Evolutionary conservation across 345 rosid species (phyloP).

Genomic region (Eucalyptus tenuipes): DNA sequence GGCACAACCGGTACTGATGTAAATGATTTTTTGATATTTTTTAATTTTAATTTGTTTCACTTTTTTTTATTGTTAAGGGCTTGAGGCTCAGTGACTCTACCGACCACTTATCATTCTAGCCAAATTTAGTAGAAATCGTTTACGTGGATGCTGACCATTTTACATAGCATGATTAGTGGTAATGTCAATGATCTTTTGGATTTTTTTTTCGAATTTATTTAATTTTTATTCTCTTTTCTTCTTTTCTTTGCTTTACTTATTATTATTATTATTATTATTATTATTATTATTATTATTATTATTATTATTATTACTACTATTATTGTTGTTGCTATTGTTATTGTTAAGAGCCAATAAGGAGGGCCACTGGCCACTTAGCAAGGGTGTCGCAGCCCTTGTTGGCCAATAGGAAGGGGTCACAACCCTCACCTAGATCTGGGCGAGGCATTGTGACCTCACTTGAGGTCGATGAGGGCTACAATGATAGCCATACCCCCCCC

Average conservation of each 20-base stretch:
- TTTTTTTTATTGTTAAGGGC: fast-evolving
- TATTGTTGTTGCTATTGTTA: fast-evolving
- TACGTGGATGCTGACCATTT: fast-evolving
- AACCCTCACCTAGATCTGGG: fast-evolving
- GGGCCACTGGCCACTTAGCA: background rate
- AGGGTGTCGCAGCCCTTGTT: background rate
- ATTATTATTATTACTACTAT: too few species aligned
- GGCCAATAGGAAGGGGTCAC: background rate
- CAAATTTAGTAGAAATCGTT: background rate
- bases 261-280: too few species aligned
- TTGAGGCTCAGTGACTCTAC: fast-evolving
- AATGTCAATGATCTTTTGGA: fast-evolving
- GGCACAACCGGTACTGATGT: fast-evolving
- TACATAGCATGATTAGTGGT: fast-evolving
- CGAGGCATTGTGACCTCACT: fast-evolving
- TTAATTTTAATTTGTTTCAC: background rate
- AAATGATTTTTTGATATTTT: background rate
- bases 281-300: fast-evolving
- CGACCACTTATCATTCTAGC: fast-evolving
- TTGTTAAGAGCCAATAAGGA: background rate
- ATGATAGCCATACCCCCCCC: background rate
- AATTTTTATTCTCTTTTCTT: too few species aligned
- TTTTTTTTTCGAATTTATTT: too few species aligned
- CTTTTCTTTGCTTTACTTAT: too few species aligned
- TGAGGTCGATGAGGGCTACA: background rate